Evolutionary conservation across 2,329 filamentous ascomycete species (phyloP), one percentile per base, ranked within the genome.

Genomic region (Beauveria sp.): DNA sequence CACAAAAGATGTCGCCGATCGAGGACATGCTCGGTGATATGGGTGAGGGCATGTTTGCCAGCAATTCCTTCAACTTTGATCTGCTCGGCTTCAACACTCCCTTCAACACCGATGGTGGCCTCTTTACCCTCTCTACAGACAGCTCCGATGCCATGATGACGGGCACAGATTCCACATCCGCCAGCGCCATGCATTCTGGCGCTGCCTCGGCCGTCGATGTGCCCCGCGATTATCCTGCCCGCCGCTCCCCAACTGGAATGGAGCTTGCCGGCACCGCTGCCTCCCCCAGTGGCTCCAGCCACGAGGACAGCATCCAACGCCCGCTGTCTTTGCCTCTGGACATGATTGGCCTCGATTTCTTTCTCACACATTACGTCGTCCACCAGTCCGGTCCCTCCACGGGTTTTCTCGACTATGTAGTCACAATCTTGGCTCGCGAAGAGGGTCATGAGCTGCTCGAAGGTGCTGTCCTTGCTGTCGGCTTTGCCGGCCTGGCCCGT

Each of bases 21-120:
- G 61, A 62, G n/a, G 55, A 62, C 9, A 58, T 62, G 61, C 55
- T 62, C n/a, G 37, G 61, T 12, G 55, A 62, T 20, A 54, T 59
- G 47, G 51, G 55, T 34, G 55, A 58, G 43, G 48, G 41, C 55
- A 56, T 62, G 48, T 62, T 62, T 59, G 34, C 61, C 40, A 59
- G 55, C 48, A 55, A 40, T 12, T 28, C 48, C 0, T 59, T 62
- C 50, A 56, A 62, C 28, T 59, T 62, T 50, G 55, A 58, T 9
- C 50, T 58, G 20, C 48, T 62, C 30, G 61, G 55, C 22, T 62
- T 62, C 55, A 56, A 50, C 22, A 62, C 40, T 44, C 55, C 61
- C 26, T 59, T 62, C 41, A 62, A 62, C 22, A 40, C 55, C 8
- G 61, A 62, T 5, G 34, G 50, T 7, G 61, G 55, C n/a, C 40